phyloP scores from a whole-genome alignment of 441 rosid species.

The Pelargonium cotyledonis region DNA sequence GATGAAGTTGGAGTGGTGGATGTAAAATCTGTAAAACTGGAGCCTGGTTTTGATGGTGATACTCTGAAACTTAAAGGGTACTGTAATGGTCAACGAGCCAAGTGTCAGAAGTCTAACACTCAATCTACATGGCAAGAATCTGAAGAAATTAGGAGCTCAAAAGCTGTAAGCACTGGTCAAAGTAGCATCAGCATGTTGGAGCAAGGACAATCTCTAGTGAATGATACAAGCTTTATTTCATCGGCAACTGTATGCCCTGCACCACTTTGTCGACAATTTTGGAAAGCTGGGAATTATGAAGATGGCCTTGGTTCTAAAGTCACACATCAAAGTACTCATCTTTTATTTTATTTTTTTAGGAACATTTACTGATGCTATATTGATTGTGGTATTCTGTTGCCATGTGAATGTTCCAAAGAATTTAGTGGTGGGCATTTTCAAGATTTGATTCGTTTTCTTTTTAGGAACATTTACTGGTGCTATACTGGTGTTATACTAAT shows the following conservation, averaged over 20 bases:
- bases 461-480: too few species aligned
- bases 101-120: too few species aligned
- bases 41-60: background rate
- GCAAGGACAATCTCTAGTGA: slow-evolving; percentile 60
- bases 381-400: too few species aligned
- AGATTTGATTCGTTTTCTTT: too few species aligned
- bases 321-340: slow-evolving; percentile 55
- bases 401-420: too few species aligned
- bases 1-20: background rate
- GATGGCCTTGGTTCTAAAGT: slow-evolving; percentile 44
- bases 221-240: slow-evolving; percentile 62
- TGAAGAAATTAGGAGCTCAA: slow-evolving; percentile 38
- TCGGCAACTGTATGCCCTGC: slow-evolving; percentile 50
- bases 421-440: too few species aligned
- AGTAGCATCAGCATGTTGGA: slow-evolving; percentile 61
- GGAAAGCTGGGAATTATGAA: slow-evolving; percentile 79
- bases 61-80: background rate
- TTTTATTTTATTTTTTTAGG: background rate
- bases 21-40: background rate
- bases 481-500: too few species aligned
- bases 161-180: slow-evolving; percentile 21
- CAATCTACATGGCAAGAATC: background rate
- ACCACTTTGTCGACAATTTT: slow-evolving; percentile 79
- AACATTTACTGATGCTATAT: too few species aligned
- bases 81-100: background rate